Base-by-base conservation (phyloP, 2,329 filamentous ascomycete genomes). In the Pseudogymnoascus sp. region DNA sequence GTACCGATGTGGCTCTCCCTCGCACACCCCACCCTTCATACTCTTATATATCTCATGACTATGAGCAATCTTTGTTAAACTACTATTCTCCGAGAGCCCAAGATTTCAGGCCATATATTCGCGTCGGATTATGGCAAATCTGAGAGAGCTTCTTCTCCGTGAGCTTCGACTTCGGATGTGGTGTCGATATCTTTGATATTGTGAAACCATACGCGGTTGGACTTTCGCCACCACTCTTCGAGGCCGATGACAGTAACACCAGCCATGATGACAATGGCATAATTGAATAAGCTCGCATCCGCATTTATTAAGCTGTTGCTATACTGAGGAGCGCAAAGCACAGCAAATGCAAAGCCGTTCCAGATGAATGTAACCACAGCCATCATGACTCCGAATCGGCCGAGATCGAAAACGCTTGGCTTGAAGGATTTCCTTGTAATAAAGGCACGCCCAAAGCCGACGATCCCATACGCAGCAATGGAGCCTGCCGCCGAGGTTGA, bases 161-260 rank as follows among this genome's bases (percentile, higher is more conserved):
- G 25, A 31, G 7, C 45, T 12, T 52, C 45, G 5, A 52, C 27
- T 15, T 52, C 45, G 4, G 58, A 59, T 2, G 13, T 58, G 15
- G 25, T 42, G 18, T 45, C 59, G 35, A 60, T 31, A 75, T 72
- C 5, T 68, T 62, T 60, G 39, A 62, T 36, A 58, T 62, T 60
- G 21, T 61, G 15, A 33, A 62, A 62, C 61, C 61, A 62, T 7
- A 37, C 61, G 18, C 35, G 36, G 29, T 21, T 59, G 15, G 61
- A 62, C 33, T 62, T 62, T 27, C 61, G 58, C 61, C 61, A 62
- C 61, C 61, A 62, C 58, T 62, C 59, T 40, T 60, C 61, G 10
- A 61, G 25, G 10, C 58, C 61, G 33, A 62, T 61, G 35, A 62
- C 55, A 9, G 61, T 62, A 42, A 62, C 58, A 6, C 61, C 61